These are phyloP conservation scores for Rubroshorea leprosula DNA, from an alignment of 345 rosid species.

Conservation along the genomic window DNA sequence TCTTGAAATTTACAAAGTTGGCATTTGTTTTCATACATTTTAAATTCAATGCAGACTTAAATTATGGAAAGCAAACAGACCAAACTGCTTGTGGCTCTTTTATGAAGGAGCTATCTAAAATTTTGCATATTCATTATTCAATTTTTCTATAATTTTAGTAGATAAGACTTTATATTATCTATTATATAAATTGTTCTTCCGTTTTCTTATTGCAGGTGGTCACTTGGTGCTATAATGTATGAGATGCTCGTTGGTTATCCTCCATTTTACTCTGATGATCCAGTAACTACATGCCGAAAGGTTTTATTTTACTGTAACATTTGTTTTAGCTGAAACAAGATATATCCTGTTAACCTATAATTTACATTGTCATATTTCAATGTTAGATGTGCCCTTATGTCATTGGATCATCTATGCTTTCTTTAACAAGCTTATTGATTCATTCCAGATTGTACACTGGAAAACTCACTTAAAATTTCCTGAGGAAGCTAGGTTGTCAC, in stretches of 20 bases:
- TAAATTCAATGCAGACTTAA: background rate
- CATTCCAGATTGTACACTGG: slow-evolving; percentile 79
- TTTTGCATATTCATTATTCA: background rate
- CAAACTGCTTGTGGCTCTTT: background rate
- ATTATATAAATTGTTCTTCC: slow-evolving; percentile 15
- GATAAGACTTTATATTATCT: slow-evolving; percentile 3
- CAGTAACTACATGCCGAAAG: slow-evolving; percentile 92
- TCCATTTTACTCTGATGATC: slow-evolving; percentile 49
- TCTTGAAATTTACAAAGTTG: slow-evolving; percentile 1
- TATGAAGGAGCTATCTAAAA: background rate
- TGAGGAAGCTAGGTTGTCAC: slow-evolving; percentile 75
- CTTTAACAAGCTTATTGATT: slow-evolving; percentile 8
- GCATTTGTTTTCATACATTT: background rate
- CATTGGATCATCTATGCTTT: slow-evolving; percentile 5
- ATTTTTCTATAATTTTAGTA: background rate
- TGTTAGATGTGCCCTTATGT: background rate
- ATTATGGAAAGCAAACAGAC: background rate
- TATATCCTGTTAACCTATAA: background rate
- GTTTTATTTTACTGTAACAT: slow-evolving; percentile 26
- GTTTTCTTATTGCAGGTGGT: slow-evolving; percentile 20
- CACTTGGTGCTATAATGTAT: slow-evolving; percentile 22
- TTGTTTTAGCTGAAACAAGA: background rate
- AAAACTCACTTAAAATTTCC: slow-evolving; percentile 73
- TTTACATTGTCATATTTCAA: background rate
- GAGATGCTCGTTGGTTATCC: slow-evolving; percentile 21